Base-by-base conservation (phyloP, 129 eudicot genomes). In the Ambrosia trifida region DNA sequence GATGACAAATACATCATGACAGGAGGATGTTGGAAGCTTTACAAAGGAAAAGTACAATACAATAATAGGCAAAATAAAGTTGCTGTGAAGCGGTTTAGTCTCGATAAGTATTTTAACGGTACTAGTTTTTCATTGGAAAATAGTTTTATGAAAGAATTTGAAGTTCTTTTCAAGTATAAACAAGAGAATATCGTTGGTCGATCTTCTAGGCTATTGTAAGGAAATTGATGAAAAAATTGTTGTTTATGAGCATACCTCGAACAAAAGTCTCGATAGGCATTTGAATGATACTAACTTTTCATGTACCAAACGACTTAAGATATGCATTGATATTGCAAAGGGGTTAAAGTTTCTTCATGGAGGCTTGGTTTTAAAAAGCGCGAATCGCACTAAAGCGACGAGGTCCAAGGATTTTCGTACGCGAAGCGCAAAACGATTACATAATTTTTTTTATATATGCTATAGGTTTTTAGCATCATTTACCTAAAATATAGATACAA, bases 101-200 rank as follows among this genome's bases (percentile, higher is more conserved):
- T 0, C 3, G 2, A 9, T 11, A 10, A 3, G 14, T 6, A 7
- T 2, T 2, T 45, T 28, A 33, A 33, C 36, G n/a, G n/a, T n/a
- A n/a, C n/a, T n/a, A n/a, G n/a, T n/a, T n/a, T n/a, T n/a, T n/a
- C n/a, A n/a, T n/a, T n/a, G n/a, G n/a, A n/a, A n/a, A n/a, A n/a
- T n/a, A n/a, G 43, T 31, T 3, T 31, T 47, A 32, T 13, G 19
- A 11, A 11, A 35, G 50, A 69, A 33, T 36, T 69, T 69, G 73
- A 69, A 51, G n/a, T 51, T 51, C 63, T 17, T 52, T 69, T 33
- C 63, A 35, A 35, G 50, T 3, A 5, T 50, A 69, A 18, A 11
- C 46, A 69, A 0, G 73, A 69, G 32, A 69, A 69, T 18, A 40
- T 69, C 9, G 10, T 69, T 1, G 73, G 35, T 50, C 70, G 73